Evolutionary conservation across 192 early-diverging fungal genomes (phyloP).

Genomic region (Dissophora globulifera): DNA sequence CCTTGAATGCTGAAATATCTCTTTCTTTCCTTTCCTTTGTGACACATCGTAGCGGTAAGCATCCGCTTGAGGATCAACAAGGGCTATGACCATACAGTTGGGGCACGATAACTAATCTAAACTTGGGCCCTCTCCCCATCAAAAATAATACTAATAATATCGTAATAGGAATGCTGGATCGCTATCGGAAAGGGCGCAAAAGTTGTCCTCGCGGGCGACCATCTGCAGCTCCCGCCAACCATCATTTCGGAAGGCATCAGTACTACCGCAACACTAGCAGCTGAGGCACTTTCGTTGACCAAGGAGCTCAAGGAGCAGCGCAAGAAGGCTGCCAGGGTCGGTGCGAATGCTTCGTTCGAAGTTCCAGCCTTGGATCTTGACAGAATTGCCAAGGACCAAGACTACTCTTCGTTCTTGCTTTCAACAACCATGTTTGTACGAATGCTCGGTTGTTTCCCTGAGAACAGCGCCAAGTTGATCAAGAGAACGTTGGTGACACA

Average conservation of each 20-base stretch:
- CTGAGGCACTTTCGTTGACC: conserved; percentile 24
- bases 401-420: conserved; percentile 47
- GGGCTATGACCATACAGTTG: too few species aligned
- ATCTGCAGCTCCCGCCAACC: conserved; percentile 90
- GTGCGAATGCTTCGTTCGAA: conserved; percentile 39
- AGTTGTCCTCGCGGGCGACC: conserved; percentile 89
- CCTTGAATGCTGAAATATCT: too few species aligned
- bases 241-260: conserved; percentile 68
- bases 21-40: too few species aligned
- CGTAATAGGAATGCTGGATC: conserved; percentile 85
- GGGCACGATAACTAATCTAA: too few species aligned
- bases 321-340: conserved; percentile 16
- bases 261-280: conserved; percentile 10
- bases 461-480: conserved; percentile 57
- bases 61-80: too few species aligned
- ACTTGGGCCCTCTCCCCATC: too few species aligned
- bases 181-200: conserved; percentile 78
- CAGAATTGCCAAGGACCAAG: conserved; percentile 33
- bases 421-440: conserved; percentile 85
- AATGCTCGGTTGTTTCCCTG: conserved; percentile 65
- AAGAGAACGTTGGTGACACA: conserved; percentile 82
- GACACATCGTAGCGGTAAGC: not conserved
- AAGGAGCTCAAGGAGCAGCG: conserved; percentile 36
- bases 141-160: not conserved
- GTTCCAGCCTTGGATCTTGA: conserved; percentile 27